Evolutionary conservation across 164 flowering plant genomes (phyloP).

Genomic region (Berberis vulgaris): DNA sequence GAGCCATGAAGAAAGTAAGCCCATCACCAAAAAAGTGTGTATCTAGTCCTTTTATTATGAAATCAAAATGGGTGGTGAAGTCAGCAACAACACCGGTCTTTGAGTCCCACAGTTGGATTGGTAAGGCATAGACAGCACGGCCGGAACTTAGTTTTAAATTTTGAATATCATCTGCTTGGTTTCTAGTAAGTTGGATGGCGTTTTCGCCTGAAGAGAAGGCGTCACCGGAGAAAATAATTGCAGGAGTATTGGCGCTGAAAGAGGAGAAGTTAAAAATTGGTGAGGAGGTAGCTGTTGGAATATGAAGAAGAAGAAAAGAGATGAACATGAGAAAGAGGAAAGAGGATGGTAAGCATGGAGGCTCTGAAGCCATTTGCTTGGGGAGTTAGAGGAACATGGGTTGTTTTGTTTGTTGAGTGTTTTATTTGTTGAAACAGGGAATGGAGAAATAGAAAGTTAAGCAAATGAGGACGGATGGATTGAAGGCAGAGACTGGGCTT

Average conservation of each 20-base stretch:
- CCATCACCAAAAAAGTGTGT: constrained; percentile 26
- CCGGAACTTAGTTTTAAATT: constrained; percentile 16
- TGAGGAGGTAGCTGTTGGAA: no score
- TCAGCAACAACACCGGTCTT: constrained; percentile 23
- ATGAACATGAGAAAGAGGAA: no score
- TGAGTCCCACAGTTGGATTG: constrained; percentile 34
- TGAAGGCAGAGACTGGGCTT: no score
- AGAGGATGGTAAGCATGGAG: no score
- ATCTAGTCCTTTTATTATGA: constrained; percentile 18
- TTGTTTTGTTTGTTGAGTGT: no score
- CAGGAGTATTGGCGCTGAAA: constrained; percentile 2
- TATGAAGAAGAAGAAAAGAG: no score
- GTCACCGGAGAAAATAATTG: constrained; percentile 13
- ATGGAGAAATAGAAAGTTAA: no score
- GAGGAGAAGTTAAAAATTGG: constrained; percentile 19
- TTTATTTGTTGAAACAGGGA: no score
- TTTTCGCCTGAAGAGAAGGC: constrained; percentile 2
- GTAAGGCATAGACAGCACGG: constrained; percentile 19
- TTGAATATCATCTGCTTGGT: constrained; percentile 4
- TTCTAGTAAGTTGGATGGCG: constrained; percentile 22
- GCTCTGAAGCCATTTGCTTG: no score
- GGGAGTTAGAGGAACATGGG: no score
- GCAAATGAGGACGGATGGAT: no score
- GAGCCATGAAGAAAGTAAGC: constrained; percentile 50
- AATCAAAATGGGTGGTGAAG: constrained; percentile 43